Base-by-base conservation (phyloP, 129 eudicot species). In the Oenanthe sinensis region DNA sequence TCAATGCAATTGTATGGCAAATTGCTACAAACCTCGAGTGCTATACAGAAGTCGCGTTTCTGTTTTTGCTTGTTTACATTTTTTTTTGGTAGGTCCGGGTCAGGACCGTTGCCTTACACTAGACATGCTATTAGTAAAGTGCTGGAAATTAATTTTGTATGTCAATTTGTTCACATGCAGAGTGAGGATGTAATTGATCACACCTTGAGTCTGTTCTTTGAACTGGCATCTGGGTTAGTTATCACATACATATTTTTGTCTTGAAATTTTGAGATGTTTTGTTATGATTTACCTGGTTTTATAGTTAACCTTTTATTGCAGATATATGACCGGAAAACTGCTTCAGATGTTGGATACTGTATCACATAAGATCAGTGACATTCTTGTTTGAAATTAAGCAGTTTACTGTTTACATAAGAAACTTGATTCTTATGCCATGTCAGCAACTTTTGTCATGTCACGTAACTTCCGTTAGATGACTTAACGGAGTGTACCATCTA, bases 151-250 rank as follows among this genome's bases (percentile, higher is more conserved):
- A 39, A 46, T 77, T 70, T 74, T 39, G 67, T 77, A 73, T 82
- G 87, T 84, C 78, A 75, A n/a, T n/a, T n/a, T 42, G 43, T 39
- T 37, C 75, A 44, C 84, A 78, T n/a, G n/a, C n/a, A n/a, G n/a
- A n/a, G n/a, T n/a, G n/a, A n/a, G n/a, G n/a, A n/a, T n/a, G n/a
- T n/a, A n/a, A n/a, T n/a, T 87, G 97, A 85, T 74, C 98, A 91
- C 85, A 95, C 97, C 39, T 86, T 95, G 78, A 95, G 93, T 85
- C 86, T 94, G 83, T 94, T 94, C 84, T 81, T 88, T 83, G 98
- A 95, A 86, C 83, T 95, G 87, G 98, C 98, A 81, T 90, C 98
- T 65, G 98, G 98, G 98, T 94, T 76, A 78, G 98, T 86, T 81
- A 28, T 33, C 45, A 77, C n/a, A n/a, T n/a, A n/a, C 54, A 54